phyloP scores from a whole-genome alignment of 495 filamentous ascomycete genomes.

The Xylaria nigripes region DNA sequence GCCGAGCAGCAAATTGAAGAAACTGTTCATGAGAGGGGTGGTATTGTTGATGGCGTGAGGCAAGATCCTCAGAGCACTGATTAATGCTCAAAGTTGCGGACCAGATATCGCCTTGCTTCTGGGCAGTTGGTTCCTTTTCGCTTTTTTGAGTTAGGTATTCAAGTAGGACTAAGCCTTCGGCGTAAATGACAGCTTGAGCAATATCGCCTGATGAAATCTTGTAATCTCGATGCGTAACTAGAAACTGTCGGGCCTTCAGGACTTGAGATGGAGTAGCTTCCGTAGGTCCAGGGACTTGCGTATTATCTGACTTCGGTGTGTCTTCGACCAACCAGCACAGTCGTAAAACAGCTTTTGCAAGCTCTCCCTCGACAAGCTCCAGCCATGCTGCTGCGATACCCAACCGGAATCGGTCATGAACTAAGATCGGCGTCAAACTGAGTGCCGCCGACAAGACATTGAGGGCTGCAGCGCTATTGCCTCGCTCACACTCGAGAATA shows the following conservation, averaged over 20 bases:
- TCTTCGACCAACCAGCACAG: constrained; percentile 25
- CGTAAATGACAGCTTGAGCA: constrained; percentile 42
- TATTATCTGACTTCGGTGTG: neutral
- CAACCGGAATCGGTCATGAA: constrained; percentile 10
- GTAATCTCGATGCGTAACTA: constrained; percentile 50
- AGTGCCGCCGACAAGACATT: constrained; percentile 53
- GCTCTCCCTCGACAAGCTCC: constrained; percentile 43
- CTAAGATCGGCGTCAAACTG: constrained; percentile 9
- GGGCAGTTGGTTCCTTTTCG: constrained; percentile 24
- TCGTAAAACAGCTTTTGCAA: constrained; percentile 38
- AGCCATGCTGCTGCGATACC: constrained; percentile 50
- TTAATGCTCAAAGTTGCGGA: constrained; percentile 37
- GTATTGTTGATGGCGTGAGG: constrained; percentile 26
- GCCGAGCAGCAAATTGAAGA: constrained; percentile 56
- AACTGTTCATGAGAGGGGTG: constrained; percentile 44
- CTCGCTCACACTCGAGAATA: constrained; percentile 56
- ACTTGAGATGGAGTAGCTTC: constrained; percentile 26
- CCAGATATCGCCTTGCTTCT: constrained; percentile 43
- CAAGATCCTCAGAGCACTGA: constrained; percentile 28
- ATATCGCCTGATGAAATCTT: constrained; percentile 42
- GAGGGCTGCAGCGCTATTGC: constrained; percentile 45
- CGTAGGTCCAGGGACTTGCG: neutral
- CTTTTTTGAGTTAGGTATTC: constrained; percentile 48
- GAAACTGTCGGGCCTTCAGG: constrained; percentile 49
- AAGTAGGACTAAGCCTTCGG: constrained; percentile 54